Evolutionary conservation across 345 rosid species (phyloP).

Genomic region (Abelmoschus esculentus): DNA sequence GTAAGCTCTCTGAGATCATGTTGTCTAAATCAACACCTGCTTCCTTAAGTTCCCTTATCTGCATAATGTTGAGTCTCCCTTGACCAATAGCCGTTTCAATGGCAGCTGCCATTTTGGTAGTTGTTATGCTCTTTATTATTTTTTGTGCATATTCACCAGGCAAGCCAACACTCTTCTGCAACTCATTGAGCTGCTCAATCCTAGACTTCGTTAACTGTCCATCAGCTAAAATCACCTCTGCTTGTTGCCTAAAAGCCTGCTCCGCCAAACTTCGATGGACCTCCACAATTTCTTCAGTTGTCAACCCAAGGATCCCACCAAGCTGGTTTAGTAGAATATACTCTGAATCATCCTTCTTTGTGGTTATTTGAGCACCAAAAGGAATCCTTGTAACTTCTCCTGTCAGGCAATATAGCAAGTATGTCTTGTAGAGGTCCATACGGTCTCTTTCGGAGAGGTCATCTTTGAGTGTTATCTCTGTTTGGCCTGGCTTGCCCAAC

Average conservation of each 20-base stretch:
- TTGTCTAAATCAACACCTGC: constrained; percentile 68
- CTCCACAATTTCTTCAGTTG: constrained; percentile 55
- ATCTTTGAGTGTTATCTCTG: constrained; percentile 88
- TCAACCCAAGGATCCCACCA: constrained; percentile 80
- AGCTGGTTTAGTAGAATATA: constrained; percentile 72
- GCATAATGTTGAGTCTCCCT: constrained; percentile 75
- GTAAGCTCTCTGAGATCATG: constrained; percentile 65
- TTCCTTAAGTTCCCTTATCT: constrained; percentile 91
- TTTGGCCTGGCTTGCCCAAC: constrained; percentile 71
- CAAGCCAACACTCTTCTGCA: constrained; percentile 82
- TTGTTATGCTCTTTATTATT: constrained; percentile 73
- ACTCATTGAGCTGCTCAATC: constrained; percentile 70
- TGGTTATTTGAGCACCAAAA: constrained; percentile 72
- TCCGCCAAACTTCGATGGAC: constrained; percentile 85
- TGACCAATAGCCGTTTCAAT: constrained; percentile 80
- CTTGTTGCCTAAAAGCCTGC: constrained; percentile 82
- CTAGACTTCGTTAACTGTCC: constrained; percentile 86
- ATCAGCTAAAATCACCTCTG: constrained; percentile 94
- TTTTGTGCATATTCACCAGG: constrained; percentile 83
- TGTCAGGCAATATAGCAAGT: constrained; percentile 72
- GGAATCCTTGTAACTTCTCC: constrained; percentile 73
- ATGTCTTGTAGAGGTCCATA: constrained; percentile 75
- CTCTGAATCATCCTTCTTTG: constrained; percentile 72
- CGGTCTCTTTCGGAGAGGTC: constrained; percentile 85
- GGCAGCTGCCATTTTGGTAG: constrained; percentile 79